A percentile compares a stretch with the other conserved stretches of the same genome.
These are phyloP conservation scores for Adansonia grandidieri DNA, from an alignment of 441 rosid species.

Conservation along the genomic window DNA sequence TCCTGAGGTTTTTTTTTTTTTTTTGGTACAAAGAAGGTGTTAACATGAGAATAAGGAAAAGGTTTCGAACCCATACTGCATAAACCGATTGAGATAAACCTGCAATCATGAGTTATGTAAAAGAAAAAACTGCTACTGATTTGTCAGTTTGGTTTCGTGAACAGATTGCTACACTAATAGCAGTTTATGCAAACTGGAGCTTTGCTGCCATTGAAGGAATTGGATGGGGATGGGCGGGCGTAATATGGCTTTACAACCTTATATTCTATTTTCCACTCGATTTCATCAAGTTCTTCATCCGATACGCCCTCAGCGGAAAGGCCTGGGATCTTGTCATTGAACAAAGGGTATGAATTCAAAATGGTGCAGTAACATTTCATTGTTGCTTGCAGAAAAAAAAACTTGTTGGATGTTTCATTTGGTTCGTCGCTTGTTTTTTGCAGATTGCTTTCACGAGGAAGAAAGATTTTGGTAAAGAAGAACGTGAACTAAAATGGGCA, in stretches of 20 bases:
- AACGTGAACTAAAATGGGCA: constrained; percentile 58
- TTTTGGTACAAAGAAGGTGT: no score
- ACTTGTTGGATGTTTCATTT: constrained; percentile 20
- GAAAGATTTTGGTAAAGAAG: constrained; percentile 52
- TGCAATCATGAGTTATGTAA: not conserved
- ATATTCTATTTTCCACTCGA: constrained; percentile 52
- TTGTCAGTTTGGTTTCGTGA: constrained; percentile 5
- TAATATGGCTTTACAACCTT: constrained; percentile 52
- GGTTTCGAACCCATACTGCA: not conserved
- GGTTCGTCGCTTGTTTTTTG: not conserved
- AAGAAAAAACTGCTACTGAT: not conserved
- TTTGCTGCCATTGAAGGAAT: constrained; percentile 52
- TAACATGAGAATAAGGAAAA: no score
- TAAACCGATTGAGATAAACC: not conserved
- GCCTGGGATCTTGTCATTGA: constrained; percentile 63
- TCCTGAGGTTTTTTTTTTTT: not conserved
- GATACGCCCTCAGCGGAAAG: constrained; percentile 52
- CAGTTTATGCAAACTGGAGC: constrained; percentile 54
- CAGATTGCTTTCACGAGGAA: constrained; percentile 59
- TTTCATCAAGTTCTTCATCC: constrained; percentile 49
- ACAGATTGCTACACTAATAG: constrained; percentile 51
- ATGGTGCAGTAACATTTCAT: not conserved
- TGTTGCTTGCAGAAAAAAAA: not conserved
- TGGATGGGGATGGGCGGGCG: constrained; percentile 66
- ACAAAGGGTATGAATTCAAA: constrained; percentile 43